Conservation (phyloP, 176 grass and related monocot species). For the Puya raimondii region DNA sequence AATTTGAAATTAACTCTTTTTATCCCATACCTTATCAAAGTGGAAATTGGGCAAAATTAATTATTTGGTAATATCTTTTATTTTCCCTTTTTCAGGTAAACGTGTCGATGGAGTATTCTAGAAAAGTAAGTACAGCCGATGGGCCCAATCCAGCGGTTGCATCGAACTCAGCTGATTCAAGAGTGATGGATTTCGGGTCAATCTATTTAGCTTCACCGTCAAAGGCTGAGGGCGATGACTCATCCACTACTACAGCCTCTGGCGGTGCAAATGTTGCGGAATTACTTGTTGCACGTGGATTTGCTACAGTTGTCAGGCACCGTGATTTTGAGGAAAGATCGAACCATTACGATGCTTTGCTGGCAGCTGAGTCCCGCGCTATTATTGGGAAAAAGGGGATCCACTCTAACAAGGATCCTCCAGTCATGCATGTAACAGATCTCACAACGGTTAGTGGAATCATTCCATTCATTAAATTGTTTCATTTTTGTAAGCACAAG, state of each 20-base stretch:
- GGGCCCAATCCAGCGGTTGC: slow-evolving; percentile 38
- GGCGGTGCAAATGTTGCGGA: slow-evolving; percentile 71
- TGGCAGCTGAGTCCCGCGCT: slow-evolving; percentile 84
- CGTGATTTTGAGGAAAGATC: slow-evolving; percentile 94
- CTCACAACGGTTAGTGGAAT: slow-evolving; percentile 42
- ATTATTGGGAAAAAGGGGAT: slow-evolving; percentile 85
- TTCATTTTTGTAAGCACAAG: background rate
- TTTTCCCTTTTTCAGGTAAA: slow-evolving; percentile 43
- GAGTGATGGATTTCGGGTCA: slow-evolving; percentile 89
- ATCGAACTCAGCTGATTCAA: slow-evolving; percentile 39
- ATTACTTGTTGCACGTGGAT: slow-evolving; percentile 70
- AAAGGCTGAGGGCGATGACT: slow-evolving; percentile 53
- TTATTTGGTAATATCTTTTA: slow-evolving; percentile 10
- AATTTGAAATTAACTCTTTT: too few relatives aligned
- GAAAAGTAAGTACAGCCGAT: slow-evolving; percentile 53
- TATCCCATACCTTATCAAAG: too few relatives aligned
- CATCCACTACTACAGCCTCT: slow-evolving; percentile 30
- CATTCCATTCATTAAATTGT: background rate
- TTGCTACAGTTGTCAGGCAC: slow-evolving; percentile 67
- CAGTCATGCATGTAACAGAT: slow-evolving; percentile 91
- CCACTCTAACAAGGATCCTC: slow-evolving; percentile 61
- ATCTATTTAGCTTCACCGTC: slow-evolving; percentile 57
- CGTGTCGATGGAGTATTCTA: slow-evolving; percentile 93
- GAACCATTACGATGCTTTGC: slow-evolving; percentile 79
- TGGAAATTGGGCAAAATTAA: background rate